Evolutionary conservation across 2,329 filamentous ascomycete genomes (phyloP).

Genomic region (Amesomyces nigricolor): DNA sequence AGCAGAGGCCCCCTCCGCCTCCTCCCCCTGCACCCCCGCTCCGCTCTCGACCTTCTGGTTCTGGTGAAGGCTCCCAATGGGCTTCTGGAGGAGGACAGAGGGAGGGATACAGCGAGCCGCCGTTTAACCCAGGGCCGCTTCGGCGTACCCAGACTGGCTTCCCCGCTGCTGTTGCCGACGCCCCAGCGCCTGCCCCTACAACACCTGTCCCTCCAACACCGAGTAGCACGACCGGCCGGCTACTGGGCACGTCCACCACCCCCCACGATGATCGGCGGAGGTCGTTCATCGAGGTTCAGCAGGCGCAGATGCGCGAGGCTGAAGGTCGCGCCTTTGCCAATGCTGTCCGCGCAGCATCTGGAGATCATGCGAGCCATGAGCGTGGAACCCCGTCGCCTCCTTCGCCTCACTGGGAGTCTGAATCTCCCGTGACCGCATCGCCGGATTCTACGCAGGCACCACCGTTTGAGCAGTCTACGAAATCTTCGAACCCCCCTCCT

Average conservation of each 20-base stretch:
- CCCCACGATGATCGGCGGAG: conserved; percentile 48
- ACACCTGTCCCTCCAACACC: conserved; percentile 26
- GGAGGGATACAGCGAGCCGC: conserved; percentile 37
- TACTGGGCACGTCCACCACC: conserved; percentile 33
- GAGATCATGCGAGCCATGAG: conserved; percentile 8
- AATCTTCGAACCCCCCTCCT: conserved; percentile 5
- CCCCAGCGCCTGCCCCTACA: conserved; percentile 20
- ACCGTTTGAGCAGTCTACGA: conserved; percentile 4
- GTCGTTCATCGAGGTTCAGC: conserved; percentile 54
- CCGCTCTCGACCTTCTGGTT: conserved; percentile 24
- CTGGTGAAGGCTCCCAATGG: conserved; percentile 22
- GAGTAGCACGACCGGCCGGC: conserved; percentile 29
- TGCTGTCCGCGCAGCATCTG: conserved; percentile 36
- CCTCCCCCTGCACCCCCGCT: conserved; percentile 29
- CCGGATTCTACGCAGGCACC: conserved; percentile 19
- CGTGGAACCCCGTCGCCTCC: conserved; percentile 26
- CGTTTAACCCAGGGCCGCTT: conserved; percentile 50
- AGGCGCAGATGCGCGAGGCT: conserved; percentile 54
- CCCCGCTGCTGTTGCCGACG: conserved; percentile 32
- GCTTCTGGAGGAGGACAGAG: conserved; percentile 25
- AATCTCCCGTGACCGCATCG: conserved; percentile 24
- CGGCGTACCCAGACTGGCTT: conserved; percentile 55
- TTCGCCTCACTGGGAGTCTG: conserved; percentile 22
- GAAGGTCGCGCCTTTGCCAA: conserved; percentile 55
- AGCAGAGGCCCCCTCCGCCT: conserved; percentile 32